Percentiles rank a stretch among this genome's conserved stretches.
Conservation (phyloP, 306 rosid genomes). For the Begonia fuchsioides region DNA sequence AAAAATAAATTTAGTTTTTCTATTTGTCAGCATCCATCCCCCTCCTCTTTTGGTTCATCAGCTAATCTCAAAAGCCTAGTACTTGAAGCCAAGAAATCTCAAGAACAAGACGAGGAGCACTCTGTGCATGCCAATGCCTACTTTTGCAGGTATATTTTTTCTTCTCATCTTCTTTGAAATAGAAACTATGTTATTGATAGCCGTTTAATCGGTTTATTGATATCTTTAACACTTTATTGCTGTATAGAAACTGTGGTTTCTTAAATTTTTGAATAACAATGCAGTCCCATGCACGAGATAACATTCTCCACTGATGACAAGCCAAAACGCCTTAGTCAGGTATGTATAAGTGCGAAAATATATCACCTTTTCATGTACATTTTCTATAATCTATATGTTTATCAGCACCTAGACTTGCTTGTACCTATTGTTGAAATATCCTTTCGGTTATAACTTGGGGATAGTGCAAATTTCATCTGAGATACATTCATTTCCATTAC, state of each 20-base stretch:
- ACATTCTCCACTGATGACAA: constrained; percentile 91
- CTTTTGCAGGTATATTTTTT: constrained; percentile 44
- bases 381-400: no score
- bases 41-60: constrained; percentile 99
- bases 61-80: constrained; percentile 93
- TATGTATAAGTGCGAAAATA: constrained; percentile 9
- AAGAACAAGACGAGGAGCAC: constrained; percentile 45
- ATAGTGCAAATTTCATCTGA: neutral
- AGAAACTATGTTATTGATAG: neutral
- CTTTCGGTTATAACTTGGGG: neutral
- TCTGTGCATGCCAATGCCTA: constrained; percentile 46
- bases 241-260: constrained; percentile 2
- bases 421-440: neutral
- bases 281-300: constrained; percentile 98
- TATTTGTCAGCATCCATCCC: constrained; percentile 56
- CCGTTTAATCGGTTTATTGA: no score
- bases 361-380: no score
- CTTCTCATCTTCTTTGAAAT: neutral
- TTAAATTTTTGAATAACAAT: constrained; percentile 22
- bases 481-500: neutral
- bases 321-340: constrained; percentile 98
- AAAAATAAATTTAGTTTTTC: constrained; percentile 16
- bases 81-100: constrained; percentile 43
- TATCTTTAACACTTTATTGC: neutral
- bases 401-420: no score